Base-by-base conservation (phyloP, 2,329 filamentous ascomycete genomes). In the Xylaria sp. region DNA sequence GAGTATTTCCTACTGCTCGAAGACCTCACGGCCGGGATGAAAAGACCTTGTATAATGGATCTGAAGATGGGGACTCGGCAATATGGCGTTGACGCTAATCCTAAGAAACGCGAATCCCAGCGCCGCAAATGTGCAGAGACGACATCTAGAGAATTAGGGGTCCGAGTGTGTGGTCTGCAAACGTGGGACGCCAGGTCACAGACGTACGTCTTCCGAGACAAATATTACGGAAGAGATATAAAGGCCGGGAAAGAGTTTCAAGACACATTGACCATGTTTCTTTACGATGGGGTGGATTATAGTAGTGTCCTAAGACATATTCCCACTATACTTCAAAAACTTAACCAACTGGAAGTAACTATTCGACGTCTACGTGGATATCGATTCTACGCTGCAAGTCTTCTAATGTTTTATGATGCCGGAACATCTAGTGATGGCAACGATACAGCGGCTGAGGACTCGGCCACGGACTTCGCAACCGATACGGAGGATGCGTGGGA, bases 11-110 rank as follows among this genome's bases (percentile, higher is more conserved):
- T 99, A 15, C 85, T 99, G 0, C 83, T 99, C 10, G 96, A 99
- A 80, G 96, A 99, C 78, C 86, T 99, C 57, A 99, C 96, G 0
- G 93, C 95, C 1, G 95, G 95, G 40, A 98, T 99, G 96, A 94
- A 93, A 78, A 90, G 92, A 59, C 96, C 96, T 5, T 98, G 96
- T 81, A 97, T 99, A 68, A 92, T 99, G 80, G 96, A 99, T 78
- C 85, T 99, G 70, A 99, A 99, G 79, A 99, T 99, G 96, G 96
- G 96, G 23, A 99, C 96, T 7, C 90, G 96, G 2, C 96, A 99
- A 78, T 98, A 97, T 78, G 96, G 96, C 7, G 89, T 98, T 13
- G 94, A 98, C 74, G 96, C 96, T 2, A 90, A 88, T 62, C 90
- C 93, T 51, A 97, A 97, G 84, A 99, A 99, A 80, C 93, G 94